A percentile compares a stretch with the other conserved stretches of the same genome.
These are phyloP conservation scores for Sordaria brevicollis DNA, from an alignment of 495 filamentous ascomycete species.

Conservation along the genomic window DNA sequence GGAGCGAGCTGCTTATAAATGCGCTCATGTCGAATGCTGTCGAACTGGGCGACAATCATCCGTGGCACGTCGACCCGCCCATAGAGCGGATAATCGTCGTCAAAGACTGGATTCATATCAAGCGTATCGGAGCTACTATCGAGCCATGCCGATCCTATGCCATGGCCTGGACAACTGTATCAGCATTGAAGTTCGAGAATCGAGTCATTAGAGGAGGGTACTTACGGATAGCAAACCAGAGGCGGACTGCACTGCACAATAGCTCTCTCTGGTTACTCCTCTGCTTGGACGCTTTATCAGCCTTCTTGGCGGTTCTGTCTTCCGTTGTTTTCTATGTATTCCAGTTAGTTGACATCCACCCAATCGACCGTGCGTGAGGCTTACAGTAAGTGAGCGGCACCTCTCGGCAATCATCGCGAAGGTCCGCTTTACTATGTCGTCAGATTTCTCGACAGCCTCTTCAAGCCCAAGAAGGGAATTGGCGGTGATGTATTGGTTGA, in stretches of 20 bases:
- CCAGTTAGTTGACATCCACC: not conserved
- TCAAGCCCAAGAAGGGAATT: constrained; percentile 14
- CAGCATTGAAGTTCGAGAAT: not conserved
- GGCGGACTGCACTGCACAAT: constrained; percentile 19
- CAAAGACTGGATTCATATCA: constrained; percentile 17
- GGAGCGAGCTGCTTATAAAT: constrained; percentile 13
- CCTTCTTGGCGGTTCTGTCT: not conserved
- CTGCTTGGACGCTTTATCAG: not conserved
- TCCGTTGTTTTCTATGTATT: not conserved
- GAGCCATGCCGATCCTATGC: constrained; percentile 28
- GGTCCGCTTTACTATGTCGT: constrained; percentile 7
- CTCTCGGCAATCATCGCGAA: constrained; percentile 14
- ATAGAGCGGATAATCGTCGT: constrained; percentile 9
- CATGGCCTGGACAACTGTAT: constrained; percentile 5
- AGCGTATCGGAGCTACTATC: constrained; percentile 19
- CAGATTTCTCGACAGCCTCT: constrained; percentile 5
- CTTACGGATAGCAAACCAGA: constrained; percentile 36
- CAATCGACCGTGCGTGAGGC: not conserved
- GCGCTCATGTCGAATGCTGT: constrained; percentile 26
- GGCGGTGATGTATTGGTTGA: constrained; percentile 19
- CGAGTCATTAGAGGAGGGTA: not conserved
- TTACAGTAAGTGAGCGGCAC: constrained; percentile 10
- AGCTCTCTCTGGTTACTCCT: constrained; percentile 12
- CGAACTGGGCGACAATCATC: constrained; percentile 40
- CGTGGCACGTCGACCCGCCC: constrained; percentile 25